A percentile compares a stretch with the other conserved stretches of the same genome.
Conservation (phyloP, 768 basidiomycete species). For the Gautieria morchelliformis region DNA sequence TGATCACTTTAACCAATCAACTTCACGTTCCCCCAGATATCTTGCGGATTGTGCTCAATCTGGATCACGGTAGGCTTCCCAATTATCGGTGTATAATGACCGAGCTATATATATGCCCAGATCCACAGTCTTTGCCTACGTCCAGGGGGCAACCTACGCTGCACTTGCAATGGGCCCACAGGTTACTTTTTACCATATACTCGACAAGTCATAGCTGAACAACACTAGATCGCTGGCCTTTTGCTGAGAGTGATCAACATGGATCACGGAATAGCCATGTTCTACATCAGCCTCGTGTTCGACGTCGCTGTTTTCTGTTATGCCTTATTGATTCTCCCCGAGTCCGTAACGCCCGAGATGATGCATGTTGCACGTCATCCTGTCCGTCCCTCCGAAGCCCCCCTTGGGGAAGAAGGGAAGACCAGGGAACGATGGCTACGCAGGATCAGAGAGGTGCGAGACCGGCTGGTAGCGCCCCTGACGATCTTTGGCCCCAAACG, state of each 20-base stretch:
- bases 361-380: background rate
- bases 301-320: slow-evolving; percentile 17
- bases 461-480: slow-evolving; percentile 44
- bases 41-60: slow-evolving; percentile 19
- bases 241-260: slow-evolving; percentile 16
- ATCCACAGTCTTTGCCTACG: slow-evolving; percentile 17
- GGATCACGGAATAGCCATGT: slow-evolving; percentile 18
- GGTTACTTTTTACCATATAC: slow-evolving; percentile 12
- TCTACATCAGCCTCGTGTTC: slow-evolving; percentile 23
- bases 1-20: slow-evolving; percentile 8
- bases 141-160: slow-evolving; percentile 27
- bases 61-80: slow-evolving; percentile 13
- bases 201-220: background rate
- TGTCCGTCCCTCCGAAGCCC: background rate
- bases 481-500: slow-evolving; percentile 57
- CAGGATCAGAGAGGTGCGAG: background rate
- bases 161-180: slow-evolving; percentile 30
- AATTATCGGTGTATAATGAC: background rate
- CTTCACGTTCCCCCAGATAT: background rate
- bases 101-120: slow-evolving; percentile 1
- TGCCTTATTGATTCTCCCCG: slow-evolving; percentile 26
- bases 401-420: background rate
- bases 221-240: slow-evolving; percentile 11
- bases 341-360: slow-evolving; percentile 21
- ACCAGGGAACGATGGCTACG: background rate